phyloP scores from a whole-genome alignment of 108 stramenopile species.

The Cyclostephanos invisitatus region DNA sequence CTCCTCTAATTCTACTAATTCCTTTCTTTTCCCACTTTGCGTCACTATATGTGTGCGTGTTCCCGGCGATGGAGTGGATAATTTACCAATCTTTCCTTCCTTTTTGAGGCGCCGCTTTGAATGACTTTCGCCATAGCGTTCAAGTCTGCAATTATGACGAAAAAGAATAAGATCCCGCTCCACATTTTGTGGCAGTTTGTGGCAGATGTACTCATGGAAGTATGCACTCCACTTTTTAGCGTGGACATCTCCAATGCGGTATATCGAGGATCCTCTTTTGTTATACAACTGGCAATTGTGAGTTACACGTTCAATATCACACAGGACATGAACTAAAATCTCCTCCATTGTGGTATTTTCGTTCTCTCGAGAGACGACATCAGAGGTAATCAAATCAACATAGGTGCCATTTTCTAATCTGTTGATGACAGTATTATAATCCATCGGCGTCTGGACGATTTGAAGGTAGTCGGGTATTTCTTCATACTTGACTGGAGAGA shows the following conservation, averaged over 20 bases:
- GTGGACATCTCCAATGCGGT: conserved; percentile 33
- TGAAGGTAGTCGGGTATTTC: conserved; percentile 23
- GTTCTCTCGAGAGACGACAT: conserved; percentile 18
- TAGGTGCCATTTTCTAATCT: conserved; percentile 41
- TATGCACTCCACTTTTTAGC: conserved; percentile 42
- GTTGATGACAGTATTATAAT: conserved; percentile 36
- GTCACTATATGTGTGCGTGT: not conserved
- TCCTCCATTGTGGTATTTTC: conserved; percentile 41
- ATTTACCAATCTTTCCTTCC: not conserved
- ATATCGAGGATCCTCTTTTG: conserved; percentile 26
- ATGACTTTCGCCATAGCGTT: not conserved
- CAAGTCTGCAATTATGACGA: conserved; percentile 16
- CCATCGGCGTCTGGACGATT: conserved; percentile 38
- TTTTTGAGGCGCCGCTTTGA: conserved; percentile 1
- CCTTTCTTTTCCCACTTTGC: not conserved
- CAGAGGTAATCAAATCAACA: conserved; percentile 19
- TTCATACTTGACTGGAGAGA: conserved; percentile 3
- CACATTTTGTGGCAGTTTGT: conserved; percentile 31
- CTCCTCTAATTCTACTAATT: conserved; percentile 4
- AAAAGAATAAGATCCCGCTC: conserved; percentile 3
- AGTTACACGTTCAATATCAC: conserved; percentile 40
- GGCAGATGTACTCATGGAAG: conserved; percentile 25
- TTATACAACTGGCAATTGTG: conserved; percentile 39
- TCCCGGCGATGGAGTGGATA: not conserved
- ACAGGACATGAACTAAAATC: conserved; percentile 30